Conservation (phyloP, 2,329 filamentous ascomycete species). For the Fusarium algeriense region DNA sequence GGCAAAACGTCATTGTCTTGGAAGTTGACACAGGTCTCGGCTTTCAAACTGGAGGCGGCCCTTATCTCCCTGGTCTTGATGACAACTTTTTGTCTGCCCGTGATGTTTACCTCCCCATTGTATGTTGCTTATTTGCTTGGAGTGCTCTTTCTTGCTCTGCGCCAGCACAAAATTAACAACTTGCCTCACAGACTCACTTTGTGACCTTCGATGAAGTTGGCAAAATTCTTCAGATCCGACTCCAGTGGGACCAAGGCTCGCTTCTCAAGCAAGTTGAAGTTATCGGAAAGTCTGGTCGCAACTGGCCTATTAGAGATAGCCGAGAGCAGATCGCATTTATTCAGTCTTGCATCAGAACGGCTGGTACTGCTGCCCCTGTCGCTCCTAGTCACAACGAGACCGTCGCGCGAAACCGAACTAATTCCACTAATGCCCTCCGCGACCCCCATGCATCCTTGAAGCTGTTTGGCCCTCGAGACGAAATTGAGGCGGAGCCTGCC, state of each 20-base stretch:
- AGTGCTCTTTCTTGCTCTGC: background rate
- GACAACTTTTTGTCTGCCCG: constrained; percentile 94
- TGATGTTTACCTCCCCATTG: constrained; percentile 82
- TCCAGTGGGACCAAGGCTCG: constrained; percentile 95
- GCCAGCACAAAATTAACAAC: constrained; percentile 22
- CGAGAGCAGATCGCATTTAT: constrained; percentile 86
- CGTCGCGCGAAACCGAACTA: constrained; percentile 61
- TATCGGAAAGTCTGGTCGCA: constrained; percentile 88
- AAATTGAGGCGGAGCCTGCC: constrained; percentile 63
- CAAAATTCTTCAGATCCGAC: constrained; percentile 88
- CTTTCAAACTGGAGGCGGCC: constrained; percentile 83
- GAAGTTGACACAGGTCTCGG: constrained; percentile 88
- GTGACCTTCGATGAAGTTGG: constrained; percentile 82
- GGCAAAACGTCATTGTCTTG: constrained; percentile 77
- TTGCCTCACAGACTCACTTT: constrained; percentile 77
- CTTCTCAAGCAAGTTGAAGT: constrained; percentile 94
- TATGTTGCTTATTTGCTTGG: constrained; percentile 62
- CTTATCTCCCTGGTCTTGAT: constrained; percentile 89
- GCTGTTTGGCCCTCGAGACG: constrained; percentile 78
- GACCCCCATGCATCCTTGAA: constrained; percentile 79
- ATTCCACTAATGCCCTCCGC: constrained; percentile 66
- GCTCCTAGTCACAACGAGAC: constrained; percentile 54
- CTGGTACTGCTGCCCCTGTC: constrained; percentile 52
- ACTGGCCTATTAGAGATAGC: constrained; percentile 94
- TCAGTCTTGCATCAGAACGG: constrained; percentile 67